Base-by-base conservation (phyloP, 2,329 filamentous ascomycete genomes). In the Sphaerulina vaccinii region DNA sequence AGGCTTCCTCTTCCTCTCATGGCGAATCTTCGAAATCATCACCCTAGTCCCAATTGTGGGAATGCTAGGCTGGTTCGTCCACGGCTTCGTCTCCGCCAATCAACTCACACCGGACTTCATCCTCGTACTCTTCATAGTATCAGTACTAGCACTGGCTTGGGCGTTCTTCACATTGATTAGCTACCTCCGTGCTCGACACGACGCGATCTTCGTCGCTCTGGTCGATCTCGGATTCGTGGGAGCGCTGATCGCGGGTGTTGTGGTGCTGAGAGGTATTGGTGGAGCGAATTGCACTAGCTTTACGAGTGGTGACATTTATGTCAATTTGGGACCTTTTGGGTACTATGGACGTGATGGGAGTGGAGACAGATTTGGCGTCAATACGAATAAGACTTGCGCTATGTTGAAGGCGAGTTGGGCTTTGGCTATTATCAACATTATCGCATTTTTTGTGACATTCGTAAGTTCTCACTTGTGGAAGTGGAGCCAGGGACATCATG, bases 341-440 rank as follows among this genome's bases (percentile, higher is more conserved):
- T 43, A 51, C 13, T 51, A 51, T 45, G 52, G 52, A 3, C 18
- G 43, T 6, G 60, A 71, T 27, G 74, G 71, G 23, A 48, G 45
- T 27, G 69, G 79, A 29, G 78, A 72, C 50, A 64, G 64, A 7
- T 43, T 42, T n/a, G 48, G 46, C 18, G 16, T 54, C 35, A 70
- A 79, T 47, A 70, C 84, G 32, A 79, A 88, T 71, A 92, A 92
- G 78, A 82, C 83, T 4, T 97, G 92, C 73, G 82, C 86, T 43
- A 93, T 96, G 89, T 82, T 96, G 66, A 97, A 96, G 80, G 87
- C 91, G 1, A 80, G 78, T 60, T 97, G 90, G 73, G 92, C 90
- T 2, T 85, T 96, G 61, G 90, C 82, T 42, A 96, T 97, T 70
- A 95, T 96, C 79, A 88, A 93, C 70, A 76, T 77, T 60, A 75